Percentiles rank a stretch among this genome's conserved stretches.
Conservation (phyloP, 83 land plant genomes). For the Picea engelmannii region DNA sequence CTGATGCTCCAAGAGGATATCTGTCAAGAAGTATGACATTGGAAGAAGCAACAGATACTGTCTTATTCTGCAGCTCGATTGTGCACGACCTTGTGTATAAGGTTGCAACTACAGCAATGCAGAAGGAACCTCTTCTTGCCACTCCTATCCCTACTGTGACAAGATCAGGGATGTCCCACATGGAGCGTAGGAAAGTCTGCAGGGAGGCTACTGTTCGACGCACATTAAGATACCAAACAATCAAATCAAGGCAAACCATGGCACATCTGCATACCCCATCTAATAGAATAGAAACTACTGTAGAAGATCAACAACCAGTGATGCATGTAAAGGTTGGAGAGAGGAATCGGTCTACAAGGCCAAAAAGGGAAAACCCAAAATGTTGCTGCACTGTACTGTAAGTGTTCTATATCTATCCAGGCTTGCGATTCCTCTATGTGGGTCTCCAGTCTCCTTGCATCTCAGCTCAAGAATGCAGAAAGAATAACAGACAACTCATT, state of each 20-base stretch:
- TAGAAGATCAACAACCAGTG: conserved; percentile 13
- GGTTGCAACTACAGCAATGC: conserved; percentile 4
- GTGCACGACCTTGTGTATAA: conserved; percentile 20
- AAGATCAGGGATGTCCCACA: not conserved
- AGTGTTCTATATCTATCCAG: not conserved
- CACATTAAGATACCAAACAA: conserved; percentile 9
- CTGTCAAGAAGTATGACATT: conserved; percentile 13
- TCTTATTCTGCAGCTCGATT: conserved; percentile 21
- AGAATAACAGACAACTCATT: not conserved
- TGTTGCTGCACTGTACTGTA: conserved; percentile 15
- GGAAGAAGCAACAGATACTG: conserved; percentile 20
- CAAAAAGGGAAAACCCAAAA: conserved; percentile 14
- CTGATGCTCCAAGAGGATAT: not conserved
- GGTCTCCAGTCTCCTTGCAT: not conserved
- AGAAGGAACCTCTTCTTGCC: conserved; percentile 12
- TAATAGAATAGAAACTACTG: conserved; percentile 5
- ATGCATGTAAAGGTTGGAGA: conserved; percentile 17
- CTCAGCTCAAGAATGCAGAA: not conserved
- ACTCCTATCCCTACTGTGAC: conserved; percentile 6
- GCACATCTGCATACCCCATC: conserved; percentile 18
- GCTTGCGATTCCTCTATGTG: not conserved
- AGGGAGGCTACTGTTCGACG: conserved; percentile 12
- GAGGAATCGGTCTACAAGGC: not conserved
- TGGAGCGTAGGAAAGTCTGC: not conserved
- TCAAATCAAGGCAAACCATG: conserved; percentile 19